These are phyloP conservation scores for Setomelanomma holmii DNA, from an alignment of 2,329 filamentous ascomycete species.

Conservation along the genomic window DNA sequence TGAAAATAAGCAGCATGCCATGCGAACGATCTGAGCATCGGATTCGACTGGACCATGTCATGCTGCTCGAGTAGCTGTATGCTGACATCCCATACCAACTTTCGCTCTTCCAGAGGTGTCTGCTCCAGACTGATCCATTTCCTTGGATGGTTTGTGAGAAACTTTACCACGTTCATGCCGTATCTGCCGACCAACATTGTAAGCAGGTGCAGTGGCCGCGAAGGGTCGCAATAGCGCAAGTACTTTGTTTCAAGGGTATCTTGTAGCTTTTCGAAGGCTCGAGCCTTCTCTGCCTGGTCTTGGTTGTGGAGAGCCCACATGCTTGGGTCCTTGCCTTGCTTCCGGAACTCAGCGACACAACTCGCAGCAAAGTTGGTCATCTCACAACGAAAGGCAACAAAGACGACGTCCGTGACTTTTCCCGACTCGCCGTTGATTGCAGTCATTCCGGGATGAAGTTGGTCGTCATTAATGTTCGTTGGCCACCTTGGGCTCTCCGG, in stretches of 20 bases:
- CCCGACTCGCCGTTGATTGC: conserved; percentile 40
- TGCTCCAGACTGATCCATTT: conserved; percentile 65
- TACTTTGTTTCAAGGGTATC: conserved; percentile 47
- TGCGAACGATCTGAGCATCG: conserved; percentile 63
- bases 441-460: conserved; percentile 49
- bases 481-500: conserved; percentile 56
- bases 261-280: conserved; percentile 47
- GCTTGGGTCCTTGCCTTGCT: conserved; percentile 19
- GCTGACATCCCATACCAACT: conserved; percentile 6
- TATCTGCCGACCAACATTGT: conserved; percentile 69
- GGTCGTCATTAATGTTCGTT: conserved; percentile 59
- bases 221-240: conserved; percentile 44
- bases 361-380: conserved; percentile 43
- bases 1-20: conserved; percentile 59
- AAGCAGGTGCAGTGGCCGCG: conserved; percentile 65
- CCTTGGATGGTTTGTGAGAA: conserved; percentile 73
- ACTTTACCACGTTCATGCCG: conserved; percentile 75
- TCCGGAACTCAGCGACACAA: conserved; percentile 23
- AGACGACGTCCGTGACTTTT: conserved; percentile 53
- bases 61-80: conserved; percentile 72
- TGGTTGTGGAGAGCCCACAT: conserved; percentile 9
- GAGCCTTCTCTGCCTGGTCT: conserved; percentile 12
- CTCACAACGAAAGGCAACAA: conserved; percentile 46
- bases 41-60: conserved; percentile 66
- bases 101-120: conserved; percentile 66